Base-by-base conservation (phyloP, 2,329 filamentous ascomycete species). In the Chrysosporium keratinophilum region DNA sequence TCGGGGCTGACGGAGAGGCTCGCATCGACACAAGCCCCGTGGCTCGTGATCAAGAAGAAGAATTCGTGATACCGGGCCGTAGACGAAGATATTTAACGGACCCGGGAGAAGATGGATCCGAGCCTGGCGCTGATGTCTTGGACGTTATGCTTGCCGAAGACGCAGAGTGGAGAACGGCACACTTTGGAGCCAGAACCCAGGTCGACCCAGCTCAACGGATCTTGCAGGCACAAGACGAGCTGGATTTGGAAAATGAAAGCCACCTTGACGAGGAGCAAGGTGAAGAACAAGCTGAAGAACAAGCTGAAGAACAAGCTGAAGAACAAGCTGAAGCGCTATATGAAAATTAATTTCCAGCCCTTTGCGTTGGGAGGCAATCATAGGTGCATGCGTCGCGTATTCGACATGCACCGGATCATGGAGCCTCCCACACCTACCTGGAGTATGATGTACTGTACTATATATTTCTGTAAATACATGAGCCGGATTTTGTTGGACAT, bases 1-100 rank as follows among this genome's bases (percentile, higher is more conserved):
- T 68, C 5, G 65, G 65, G 6, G 59, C 62, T 12, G 62, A 60
- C 17, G 66, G 65, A 19, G 57, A 57, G 33, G 48, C 43, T 5
- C 60, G 63, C 20, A 41, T 57, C 34, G 43, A 41, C 15, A 15
- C 47, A 2, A 47, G 50, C 11, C 49, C 42, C 28, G 19, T 12
- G 6, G 23, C 15, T 12, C 41, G 15, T 35, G 55, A 56, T 33
- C 31, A 46, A 39, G 52, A 54, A 17, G 52, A 56, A 20, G n/a
- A 31, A 1, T 3, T 14, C 31, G 12, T 33, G 15, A 9, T 20
- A 45, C 12, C 33, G 10, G n/a, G 6, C 19, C 40, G 14, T 11
- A 37, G 10, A 44, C 34, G 15, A 14, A n/a, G 39, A 17, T 10
- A 11, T 15, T 17, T 45, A 15, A 7, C 33, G 10, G 20, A 31